phyloP scores from a whole-genome alignment of 768 basidiomycete genomes.

The Trametes cingulata region DNA sequence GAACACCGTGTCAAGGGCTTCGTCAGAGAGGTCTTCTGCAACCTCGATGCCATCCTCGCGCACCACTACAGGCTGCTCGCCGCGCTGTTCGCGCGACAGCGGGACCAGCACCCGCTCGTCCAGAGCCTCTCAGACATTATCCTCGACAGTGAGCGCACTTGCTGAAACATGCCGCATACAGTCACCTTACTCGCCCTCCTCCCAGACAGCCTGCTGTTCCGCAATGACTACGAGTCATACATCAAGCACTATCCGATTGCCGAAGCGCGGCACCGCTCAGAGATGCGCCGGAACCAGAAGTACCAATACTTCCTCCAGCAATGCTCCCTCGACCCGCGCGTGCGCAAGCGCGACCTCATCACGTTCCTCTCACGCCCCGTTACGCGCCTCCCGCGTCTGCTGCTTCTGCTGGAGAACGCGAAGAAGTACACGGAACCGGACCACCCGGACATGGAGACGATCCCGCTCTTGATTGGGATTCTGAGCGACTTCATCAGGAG shows the following conservation, averaged over 20 bases:
- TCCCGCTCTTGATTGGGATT: slow-evolving; percentile 71
- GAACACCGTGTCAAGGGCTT: slow-evolving; percentile 68
- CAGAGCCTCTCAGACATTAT: slow-evolving; percentile 84
- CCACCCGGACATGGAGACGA: slow-evolving; percentile 78
- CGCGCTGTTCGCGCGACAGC: slow-evolving; percentile 76
- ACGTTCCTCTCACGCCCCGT: slow-evolving; percentile 86
- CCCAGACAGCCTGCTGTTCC: slow-evolving; percentile 9
- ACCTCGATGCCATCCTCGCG: slow-evolving; percentile 64
- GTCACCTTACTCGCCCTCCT: not conserved
- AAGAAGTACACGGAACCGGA: slow-evolving; percentile 63
- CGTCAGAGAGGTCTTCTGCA: slow-evolving; percentile 81
- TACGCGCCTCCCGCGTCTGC: slow-evolving; percentile 82
- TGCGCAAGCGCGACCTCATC: slow-evolving; percentile 74
- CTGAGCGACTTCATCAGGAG: slow-evolving; percentile 76
- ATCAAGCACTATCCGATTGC: slow-evolving; percentile 89
- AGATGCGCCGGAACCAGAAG: slow-evolving; percentile 63
- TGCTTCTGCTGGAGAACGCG: slow-evolving; percentile 70
- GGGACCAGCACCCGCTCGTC: slow-evolving; percentile 82
- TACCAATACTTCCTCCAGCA: slow-evolving; percentile 71
- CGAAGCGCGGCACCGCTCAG: slow-evolving; percentile 77
- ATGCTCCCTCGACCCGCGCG: slow-evolving; percentile 61
- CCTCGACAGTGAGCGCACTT: slow-evolving; percentile 60
- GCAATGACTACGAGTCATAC: slow-evolving; percentile 66
- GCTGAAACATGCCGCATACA: not conserved
- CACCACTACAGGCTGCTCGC: slow-evolving; percentile 71